phyloP scores from a whole-genome alignment of 257 asterid species.

The Plantago major region DNA sequence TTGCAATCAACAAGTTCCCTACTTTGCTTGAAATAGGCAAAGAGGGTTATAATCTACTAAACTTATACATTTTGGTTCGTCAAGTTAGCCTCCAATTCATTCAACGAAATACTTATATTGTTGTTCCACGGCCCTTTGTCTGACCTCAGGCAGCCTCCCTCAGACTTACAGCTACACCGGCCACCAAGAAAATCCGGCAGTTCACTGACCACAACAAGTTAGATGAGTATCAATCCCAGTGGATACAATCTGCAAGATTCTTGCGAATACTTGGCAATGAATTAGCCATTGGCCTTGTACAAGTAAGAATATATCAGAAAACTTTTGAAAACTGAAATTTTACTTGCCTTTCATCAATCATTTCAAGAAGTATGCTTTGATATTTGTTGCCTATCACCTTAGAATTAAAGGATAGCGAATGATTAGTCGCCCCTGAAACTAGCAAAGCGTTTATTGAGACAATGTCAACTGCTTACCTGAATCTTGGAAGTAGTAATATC shows the following conservation, averaged over 20 bases:
- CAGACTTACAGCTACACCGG: constrained; percentile 39
- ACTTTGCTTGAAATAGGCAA: no score
- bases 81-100: no score
- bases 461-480: constrained; percentile 31
- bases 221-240: no score
- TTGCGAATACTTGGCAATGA: not conserved
- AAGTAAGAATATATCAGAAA: not conserved
- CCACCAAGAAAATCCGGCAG: constrained; percentile 63
- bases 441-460: no score
- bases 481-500: constrained; percentile 46
- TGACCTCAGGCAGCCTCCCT: constrained; percentile 57
- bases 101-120: no score
- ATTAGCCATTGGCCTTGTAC: not conserved
- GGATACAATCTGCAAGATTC: no score
- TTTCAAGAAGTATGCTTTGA: constrained; percentile 45
- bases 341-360: constrained; percentile 43
- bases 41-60: no score
- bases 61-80: no score
- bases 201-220: constrained; percentile 33
- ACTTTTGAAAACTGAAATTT: not conserved
- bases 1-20: no score
- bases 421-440: no score
- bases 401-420: not conserved
- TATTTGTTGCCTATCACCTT: constrained; percentile 54
- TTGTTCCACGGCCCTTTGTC: constrained; percentile 62